Evolutionary conservation across 2,329 filamentous ascomycete genomes (phyloP), one percentile per base, ranked within the genome.

Genomic region (Venturia asperata): DNA sequence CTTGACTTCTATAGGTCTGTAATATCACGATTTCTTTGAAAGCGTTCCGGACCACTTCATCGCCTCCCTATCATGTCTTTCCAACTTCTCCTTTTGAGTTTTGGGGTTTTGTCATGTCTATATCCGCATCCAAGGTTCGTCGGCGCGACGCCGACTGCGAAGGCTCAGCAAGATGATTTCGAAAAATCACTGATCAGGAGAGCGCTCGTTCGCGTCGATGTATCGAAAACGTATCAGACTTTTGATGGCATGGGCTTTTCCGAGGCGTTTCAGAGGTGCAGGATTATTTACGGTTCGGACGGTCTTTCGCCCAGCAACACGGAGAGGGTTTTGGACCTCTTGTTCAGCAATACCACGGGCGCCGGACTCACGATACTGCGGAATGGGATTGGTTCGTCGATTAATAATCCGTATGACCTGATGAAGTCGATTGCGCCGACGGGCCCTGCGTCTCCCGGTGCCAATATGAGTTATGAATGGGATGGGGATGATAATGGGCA

Each of bases 221-320:
- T 76, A 6, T 68, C 72, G n/a, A 76, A 74, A 67, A 78, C 74
- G 62, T 79, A 76, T 68, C 79, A 80, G 71, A 76, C 72, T 3
- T 79, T 80, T 63, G 78, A 80, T 68, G 79, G 79, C 13, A 80
- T 80, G 68, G 79, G 78, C 19, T 77, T 79, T 71, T 75, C 72
- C 21, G 75, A 74, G 21, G 78, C 78, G 1, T 81, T 80, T 69
- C 77, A 79, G 70, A 77, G 79, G 7, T 78, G 78, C 19, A 79
- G 77, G 65, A 42, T 61, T 34, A 61, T 61, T 61, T 61, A 42
- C 17, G 72, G 78, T 41, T 75, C 80, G 70, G 75, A 77, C 61
- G 77, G 77, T 67, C 71, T 77, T 1, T 67, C 75, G 27, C 71
- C 74, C 67, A 72, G 70, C 17, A 78, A 79, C 69, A 77, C 77